Conservation (phyloP, 2,329 filamentous ascomycete genomes). For the Tothia fuscella region DNA sequence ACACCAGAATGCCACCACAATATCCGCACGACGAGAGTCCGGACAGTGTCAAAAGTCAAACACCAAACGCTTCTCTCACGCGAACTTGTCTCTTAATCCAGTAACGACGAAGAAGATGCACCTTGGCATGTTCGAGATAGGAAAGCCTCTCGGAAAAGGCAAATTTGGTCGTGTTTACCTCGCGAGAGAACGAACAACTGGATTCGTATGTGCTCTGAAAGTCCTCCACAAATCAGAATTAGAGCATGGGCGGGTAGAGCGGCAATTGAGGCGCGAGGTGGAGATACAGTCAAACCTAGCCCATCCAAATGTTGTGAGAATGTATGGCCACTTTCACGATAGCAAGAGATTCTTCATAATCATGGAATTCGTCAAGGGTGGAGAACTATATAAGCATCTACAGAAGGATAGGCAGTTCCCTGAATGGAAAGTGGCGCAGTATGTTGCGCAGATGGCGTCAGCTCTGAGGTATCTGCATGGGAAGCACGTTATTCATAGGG, state of each 20-base stretch:
- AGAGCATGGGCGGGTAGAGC: conserved; percentile 69
- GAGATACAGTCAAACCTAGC: conserved; percentile 82
- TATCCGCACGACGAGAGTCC: conserved; percentile 26
- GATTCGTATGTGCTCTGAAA: conserved; percentile 78
- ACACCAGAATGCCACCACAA: conserved; percentile 17
- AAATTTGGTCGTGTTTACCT: conserved; percentile 83
- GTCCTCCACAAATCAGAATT: conserved; percentile 77
- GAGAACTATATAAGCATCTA: conserved; percentile 80
- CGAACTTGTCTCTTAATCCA: conserved; percentile 24
- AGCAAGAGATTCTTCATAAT: conserved; percentile 80
- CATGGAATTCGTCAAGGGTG: conserved; percentile 76
- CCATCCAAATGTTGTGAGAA: conserved; percentile 72
- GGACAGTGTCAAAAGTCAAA: conserved; percentile 20
- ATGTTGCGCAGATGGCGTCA: conserved; percentile 82
- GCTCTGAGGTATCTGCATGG: conserved; percentile 84
- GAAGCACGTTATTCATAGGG: conserved; percentile 94
- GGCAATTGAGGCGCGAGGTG: conserved; percentile 77
- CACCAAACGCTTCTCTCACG: conserved; percentile 40
- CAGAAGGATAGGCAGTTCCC: conserved; percentile 68
- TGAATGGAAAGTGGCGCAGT: conserved; percentile 77
- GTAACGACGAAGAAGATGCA: conserved; percentile 52
- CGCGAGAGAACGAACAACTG: conserved; percentile 63
- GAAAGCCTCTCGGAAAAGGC: conserved; percentile 72
- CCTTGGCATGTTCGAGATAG: conserved; percentile 89
- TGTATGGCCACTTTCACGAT: conserved; percentile 84